Base-by-base conservation (phyloP, 2,329 filamentous ascomycete species). In the Fusarium dlaminii region DNA sequence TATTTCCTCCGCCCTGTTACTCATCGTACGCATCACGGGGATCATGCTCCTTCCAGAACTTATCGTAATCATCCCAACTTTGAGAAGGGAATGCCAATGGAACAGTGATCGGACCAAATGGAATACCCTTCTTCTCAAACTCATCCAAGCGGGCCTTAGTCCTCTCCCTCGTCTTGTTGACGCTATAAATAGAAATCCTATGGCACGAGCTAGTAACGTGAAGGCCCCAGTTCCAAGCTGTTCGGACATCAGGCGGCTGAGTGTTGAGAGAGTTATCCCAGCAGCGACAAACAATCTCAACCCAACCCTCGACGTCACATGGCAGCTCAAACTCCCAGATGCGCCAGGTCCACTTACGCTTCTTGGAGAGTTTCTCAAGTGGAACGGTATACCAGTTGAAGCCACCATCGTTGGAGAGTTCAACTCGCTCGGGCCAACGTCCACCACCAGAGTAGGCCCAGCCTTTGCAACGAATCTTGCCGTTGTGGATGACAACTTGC, bases 191-290 rank as follows among this genome's bases (percentile, higher is more conserved):
- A 57, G 85, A 87, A 73, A 92, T 84, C 3, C 89, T 84, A 69
- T 92, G 91, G 64, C 88, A 90, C 1, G 86, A 89, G 12, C 86
- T 88, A 0, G 90, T 92, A 8, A 92, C 90, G 75, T 92, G 90
- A 27, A 92, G 80, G 22, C 88, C 90, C 89, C 90, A 92, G 75
- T 92, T 92, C 88, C 88, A 91, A 0, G 87, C 83, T 10, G 85
- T 84, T 18, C 89, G 81, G 0, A 90, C 86, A 68, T 84, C 84
- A 0, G 86, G 83, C 0, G 89, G 89, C 74, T 91, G 90, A 0
- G 89, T 91, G 68, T 91, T 91, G 39, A 90, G 79, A 1, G 86
- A 82, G 66, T 91, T 91, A 73, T 91, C 90, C 89, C 89, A 91
- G 75, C 87, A 90, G 9, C 90, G 83, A 36, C 86, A 86, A 1